phyloP scores from a whole-genome alignment of 495 filamentous ascomycete species.

The Aspergillus kassunensis region DNA sequence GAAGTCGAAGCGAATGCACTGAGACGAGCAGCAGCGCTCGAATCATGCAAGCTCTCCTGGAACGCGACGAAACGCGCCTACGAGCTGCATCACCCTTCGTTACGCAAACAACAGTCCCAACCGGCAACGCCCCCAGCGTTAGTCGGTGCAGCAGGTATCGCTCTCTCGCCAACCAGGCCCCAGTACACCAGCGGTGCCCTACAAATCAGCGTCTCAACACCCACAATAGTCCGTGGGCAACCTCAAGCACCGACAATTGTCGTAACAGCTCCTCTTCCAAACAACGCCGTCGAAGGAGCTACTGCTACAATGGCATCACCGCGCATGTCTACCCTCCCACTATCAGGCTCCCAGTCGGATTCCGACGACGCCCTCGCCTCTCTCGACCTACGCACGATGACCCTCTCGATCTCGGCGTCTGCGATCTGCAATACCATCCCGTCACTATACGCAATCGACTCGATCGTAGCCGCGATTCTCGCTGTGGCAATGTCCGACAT shows the following conservation, averaged over 20 bases:
- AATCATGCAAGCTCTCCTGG: constrained; percentile 70
- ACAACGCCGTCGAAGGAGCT: constrained; percentile 31
- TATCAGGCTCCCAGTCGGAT: constrained; percentile 38
- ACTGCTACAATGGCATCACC: constrained; percentile 37
- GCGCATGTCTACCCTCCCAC: constrained; percentile 40
- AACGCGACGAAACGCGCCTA: constrained; percentile 58
- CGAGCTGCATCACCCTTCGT: constrained; percentile 67
- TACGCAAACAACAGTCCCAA: constrained; percentile 36
- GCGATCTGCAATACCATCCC: constrained; percentile 41
- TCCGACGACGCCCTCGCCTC: constrained; percentile 43
- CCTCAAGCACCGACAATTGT: constrained; percentile 39
- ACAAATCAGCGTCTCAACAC: constrained; percentile 39
- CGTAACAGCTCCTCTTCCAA: constrained; percentile 36
- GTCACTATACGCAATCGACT: constrained; percentile 72
- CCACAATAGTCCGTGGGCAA: constrained; percentile 19
- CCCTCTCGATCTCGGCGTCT: constrained; percentile 43
- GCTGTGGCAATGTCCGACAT: constrained; percentile 65
- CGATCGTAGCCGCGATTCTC: constrained; percentile 62
- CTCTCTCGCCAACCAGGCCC: constrained; percentile 53
- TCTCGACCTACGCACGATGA: constrained; percentile 47
- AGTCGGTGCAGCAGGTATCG: constrained; percentile 54
- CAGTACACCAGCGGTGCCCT: constrained; percentile 30
- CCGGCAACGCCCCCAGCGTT: constrained; percentile 41
- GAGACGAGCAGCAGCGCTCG: constrained; percentile 61
- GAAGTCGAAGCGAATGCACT: constrained; percentile 55